Evolutionary conservation across 495 filamentous ascomycete species (phyloP).

Genomic region (Extremus antarcticus): DNA sequence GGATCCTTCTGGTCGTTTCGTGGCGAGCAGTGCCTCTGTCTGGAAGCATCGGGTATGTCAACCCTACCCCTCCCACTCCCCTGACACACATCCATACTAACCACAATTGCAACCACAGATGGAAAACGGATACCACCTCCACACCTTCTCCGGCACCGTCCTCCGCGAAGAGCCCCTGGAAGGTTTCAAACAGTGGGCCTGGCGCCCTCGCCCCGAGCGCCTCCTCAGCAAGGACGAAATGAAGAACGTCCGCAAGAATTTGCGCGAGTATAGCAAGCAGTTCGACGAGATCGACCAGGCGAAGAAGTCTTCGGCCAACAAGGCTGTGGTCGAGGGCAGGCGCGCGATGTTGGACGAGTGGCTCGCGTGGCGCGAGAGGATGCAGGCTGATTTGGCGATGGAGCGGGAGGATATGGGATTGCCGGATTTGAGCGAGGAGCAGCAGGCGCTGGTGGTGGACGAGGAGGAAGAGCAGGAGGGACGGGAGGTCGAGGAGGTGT

Average conservation of each 20-base stretch:
- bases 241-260: constrained; percentile 94
- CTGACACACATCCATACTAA: constrained; percentile 3
- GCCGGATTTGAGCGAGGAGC: constrained; percentile 48
- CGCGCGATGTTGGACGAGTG: constrained; percentile 80
- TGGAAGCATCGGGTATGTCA: constrained; percentile 86
- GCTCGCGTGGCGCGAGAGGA: constrained; percentile 67
- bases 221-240: constrained; percentile 90
- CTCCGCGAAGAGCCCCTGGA: constrained; percentile 89
- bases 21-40: constrained; percentile 78
- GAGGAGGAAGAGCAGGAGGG: constrained; percentile 61
- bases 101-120: constrained; percentile 51
- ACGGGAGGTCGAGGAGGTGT: constrained; percentile 66
- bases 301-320: constrained; percentile 81
- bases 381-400: constrained; percentile 60
- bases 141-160: constrained; percentile 85
- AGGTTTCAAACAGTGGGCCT: constrained; percentile 92
- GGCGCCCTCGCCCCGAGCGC: constrained; percentile 83
- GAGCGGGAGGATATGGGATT: constrained; percentile 61
- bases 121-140: constrained; percentile 97
- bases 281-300: constrained; percentile 94
- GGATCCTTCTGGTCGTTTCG: constrained; percentile 91
- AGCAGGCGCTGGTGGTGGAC: constrained; percentile 35
- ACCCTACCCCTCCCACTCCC: not conserved
- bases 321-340: constrained; percentile 80
- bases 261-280: constrained; percentile 84